Conservation (phyloP, 495 filamentous ascomycete genomes). For the Lophiotrema nucula region DNA sequence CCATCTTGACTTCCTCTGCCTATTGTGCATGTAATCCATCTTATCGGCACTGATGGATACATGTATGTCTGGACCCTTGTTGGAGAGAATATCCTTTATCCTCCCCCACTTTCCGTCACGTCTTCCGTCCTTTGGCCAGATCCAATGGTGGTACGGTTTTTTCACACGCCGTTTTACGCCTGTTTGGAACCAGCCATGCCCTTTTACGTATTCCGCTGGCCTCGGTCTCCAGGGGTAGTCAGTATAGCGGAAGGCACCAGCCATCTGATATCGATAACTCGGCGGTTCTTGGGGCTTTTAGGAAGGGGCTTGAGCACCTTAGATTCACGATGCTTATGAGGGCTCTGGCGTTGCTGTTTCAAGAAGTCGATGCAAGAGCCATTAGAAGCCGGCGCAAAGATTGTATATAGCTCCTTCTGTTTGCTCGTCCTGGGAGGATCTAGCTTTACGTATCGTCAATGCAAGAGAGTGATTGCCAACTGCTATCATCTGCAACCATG, state of each 20-base stretch:
- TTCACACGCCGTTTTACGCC: conserved; percentile 3
- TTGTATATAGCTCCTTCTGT: too few relatives aligned
- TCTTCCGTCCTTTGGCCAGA: conserved; percentile 42
- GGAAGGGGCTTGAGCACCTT: too few relatives aligned
- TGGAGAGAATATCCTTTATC: conserved; percentile 36
- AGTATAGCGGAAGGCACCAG: neutral
- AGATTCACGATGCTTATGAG: too few relatives aligned
- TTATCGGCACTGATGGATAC: conserved; percentile 35
- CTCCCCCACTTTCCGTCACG: conserved; percentile 30
- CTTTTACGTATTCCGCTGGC: conserved; percentile 12
- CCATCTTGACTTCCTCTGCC: conserved; percentile 19
- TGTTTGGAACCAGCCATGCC: conserved; percentile 22
- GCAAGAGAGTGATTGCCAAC: too few relatives aligned
- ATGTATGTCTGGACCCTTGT: conserved; percentile 40
- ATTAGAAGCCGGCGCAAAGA: too few relatives aligned
- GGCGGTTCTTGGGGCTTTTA: too few relatives aligned
- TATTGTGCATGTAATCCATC: conserved; percentile 22
- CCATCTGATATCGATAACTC: too few relatives aligned
- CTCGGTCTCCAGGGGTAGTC: conserved; percentile 2
- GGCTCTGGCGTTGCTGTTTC: neutral
- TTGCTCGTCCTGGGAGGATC: too few relatives aligned
- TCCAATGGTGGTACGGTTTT: conserved; percentile 34
- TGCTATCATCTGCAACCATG: too few relatives aligned
- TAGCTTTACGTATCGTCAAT: too few relatives aligned
- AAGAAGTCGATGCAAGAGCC: neutral